A percentile compares a stretch with the other conserved stretches of the same genome.
These are phyloP conservation scores for Pascua sp. DNA, from an alignment of 1,284 basidiomycete genomes.

Conservation along the genomic window DNA sequence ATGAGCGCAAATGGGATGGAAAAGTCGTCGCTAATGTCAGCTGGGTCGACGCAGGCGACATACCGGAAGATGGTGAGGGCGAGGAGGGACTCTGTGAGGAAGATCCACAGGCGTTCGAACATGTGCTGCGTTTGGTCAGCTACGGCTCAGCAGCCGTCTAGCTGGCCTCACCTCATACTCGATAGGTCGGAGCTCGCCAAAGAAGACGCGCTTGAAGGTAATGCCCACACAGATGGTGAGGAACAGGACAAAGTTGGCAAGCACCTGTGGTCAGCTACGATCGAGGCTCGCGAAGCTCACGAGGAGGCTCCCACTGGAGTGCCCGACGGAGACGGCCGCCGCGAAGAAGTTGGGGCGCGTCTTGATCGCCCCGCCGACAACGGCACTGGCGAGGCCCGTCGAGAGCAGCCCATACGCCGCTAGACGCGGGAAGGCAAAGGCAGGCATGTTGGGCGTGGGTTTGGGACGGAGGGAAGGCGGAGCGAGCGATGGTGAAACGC, in stretches of 20 bases:
- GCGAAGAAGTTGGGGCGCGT: slow-evolving; percentile 91
- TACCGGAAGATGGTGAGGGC: slow-evolving; percentile 87
- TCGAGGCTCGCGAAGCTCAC: slow-evolving; percentile 58
- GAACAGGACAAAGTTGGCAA: slow-evolving; percentile 87
- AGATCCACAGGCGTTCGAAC: slow-evolving; percentile 95
- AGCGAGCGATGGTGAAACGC: no score
- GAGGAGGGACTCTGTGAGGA: slow-evolving; percentile 89
- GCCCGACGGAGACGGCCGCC: slow-evolving; percentile 84
- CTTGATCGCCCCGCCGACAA: slow-evolving; percentile 73
- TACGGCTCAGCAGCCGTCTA: background rate
- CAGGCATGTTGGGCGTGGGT: no score
- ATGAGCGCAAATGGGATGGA: slow-evolving; percentile 87
- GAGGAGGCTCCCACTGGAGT: slow-evolving; percentile 82
- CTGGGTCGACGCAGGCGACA: slow-evolving; percentile 34
- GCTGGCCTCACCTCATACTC: slow-evolving; percentile 76
- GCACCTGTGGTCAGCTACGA: slow-evolving; percentile 61
- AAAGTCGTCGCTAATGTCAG: slow-evolving; percentile 63
- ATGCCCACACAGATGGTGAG: slow-evolving; percentile 72
- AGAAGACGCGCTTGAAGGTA: slow-evolving; percentile 80
- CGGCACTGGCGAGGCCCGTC: slow-evolving; percentile 64
- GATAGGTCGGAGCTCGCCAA: slow-evolving; percentile 78
- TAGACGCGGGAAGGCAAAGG: slow-evolving; percentile 42
- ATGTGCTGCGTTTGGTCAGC: slow-evolving; percentile 62
- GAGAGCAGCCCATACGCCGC: slow-evolving; percentile 68
- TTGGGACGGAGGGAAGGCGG: no score